Evolutionary conservation across 75 land plant species (phyloP), one percentile per base, ranked within the genome.

Genomic region (Pinus taeda): DNA sequence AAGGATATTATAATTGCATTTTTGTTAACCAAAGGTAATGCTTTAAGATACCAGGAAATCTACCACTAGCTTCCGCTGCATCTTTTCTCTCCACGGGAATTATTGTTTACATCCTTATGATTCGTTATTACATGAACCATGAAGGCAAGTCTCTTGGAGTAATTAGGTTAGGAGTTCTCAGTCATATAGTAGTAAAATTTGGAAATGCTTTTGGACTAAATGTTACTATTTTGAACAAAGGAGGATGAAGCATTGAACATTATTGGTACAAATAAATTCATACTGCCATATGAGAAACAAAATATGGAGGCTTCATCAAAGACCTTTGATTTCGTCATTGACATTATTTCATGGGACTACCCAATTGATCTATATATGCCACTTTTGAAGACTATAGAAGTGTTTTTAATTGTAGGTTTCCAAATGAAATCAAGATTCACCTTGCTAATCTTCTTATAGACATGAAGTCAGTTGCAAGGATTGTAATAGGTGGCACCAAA

Each of bases 91-190:
- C 95, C 83, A 95, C 98, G 22, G 95, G 98, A 9, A 83, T 90
- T 57, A 92, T 93, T 55, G 95, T 92, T 15, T 95, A 90, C 62
- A 77, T 89, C 57, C 98, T 93, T n/a, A 95, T 95, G 98, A 85
- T 88, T 66, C 87, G 83, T 62, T 84, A 89, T 76, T 83, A 86
- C 20, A 95, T 93, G 90, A 92, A 90, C 69, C 90, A 85, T 57
- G 80, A 91, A 20, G 98, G 95, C 1, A 92, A 90, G 77, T 77
- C 84, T 33, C 76, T 92, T 20, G 95, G 95, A 30, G 95, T 94
- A 13, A 79, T 94, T 71, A 94, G 97, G 11, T 83, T 94, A 12
- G 97, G 97, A 65, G 97, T 94, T 8, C 86, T 92, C 15, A 95
- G 95, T 22, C 97, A 94, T 81, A 75, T 94, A 91, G 97, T 93